Base-by-base conservation (phyloP, 2,329 filamentous ascomycete species). In the Botrytis medusae region DNA sequence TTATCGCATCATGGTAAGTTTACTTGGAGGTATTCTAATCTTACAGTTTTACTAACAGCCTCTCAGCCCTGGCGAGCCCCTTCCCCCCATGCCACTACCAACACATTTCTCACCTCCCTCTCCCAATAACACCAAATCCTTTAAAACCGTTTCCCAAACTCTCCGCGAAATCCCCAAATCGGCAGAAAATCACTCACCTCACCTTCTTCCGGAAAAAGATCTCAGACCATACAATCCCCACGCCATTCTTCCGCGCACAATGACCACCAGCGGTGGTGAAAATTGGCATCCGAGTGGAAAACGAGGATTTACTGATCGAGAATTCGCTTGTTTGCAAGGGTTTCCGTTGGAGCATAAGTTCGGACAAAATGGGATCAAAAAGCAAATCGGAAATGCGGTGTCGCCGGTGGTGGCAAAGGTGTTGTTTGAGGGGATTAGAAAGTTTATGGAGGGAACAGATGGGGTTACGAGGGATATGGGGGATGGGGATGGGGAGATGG, bases 311-410 rank as follows among this genome's bases (percentile, higher is more conserved):
- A 95, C 91, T 1, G 25, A 68, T n/a, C 83, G 82, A 0, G 93
- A 97, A 79, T 86, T 89, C 37, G 92, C 93, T 0, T 85, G 85
- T 3, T 80, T 96, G 0, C 91, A 94, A 76, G 90, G 90, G 0
- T 96, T 96, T 70, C 91, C 92, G 0, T 74, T 82, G 0, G 79
- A 83, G 2, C 91, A 93, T 79, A 80, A 80, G 0, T 95, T 95
- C 0, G 79, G 81, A 1, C 83, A 81, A 0, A 34, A 22, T 69
- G 79, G 80, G 8, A 82, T 88, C 25, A 86, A 87, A 75, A 87
- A 84, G 74, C 92, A 94, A 79, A 92, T 95, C 75, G 93, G 93
- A 0, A 95, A 96, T 78, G 93, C 93, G 0, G 93, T 95, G 25
- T 92, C 93, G 0, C 89, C 92, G 0, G 83, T 83, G 42, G 86